A percentile compares a stretch with the other conserved stretches of the same genome.
These are phyloP conservation scores for Fibroporia radiculosa DNA, from an alignment of 768 basidiomycete genomes.

Conservation along the genomic window DNA sequence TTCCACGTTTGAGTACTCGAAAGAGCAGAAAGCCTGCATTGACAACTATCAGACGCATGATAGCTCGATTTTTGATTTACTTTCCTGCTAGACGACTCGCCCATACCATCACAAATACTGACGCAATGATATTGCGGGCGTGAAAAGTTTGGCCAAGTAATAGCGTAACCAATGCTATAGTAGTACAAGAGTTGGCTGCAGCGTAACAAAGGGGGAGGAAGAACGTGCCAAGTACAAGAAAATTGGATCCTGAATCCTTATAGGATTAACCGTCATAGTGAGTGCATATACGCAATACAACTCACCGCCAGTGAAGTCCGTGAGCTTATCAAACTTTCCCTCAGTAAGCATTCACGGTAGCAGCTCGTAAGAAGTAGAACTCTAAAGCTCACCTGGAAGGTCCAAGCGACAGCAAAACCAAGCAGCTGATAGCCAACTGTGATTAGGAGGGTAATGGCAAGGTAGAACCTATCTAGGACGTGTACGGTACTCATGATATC, in stretches of 20 bases:
- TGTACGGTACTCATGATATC: slow-evolving; percentile 26
- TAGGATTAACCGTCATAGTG: not conserved
- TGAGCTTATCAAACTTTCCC: slow-evolving; percentile 60
- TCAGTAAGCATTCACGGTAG: not conserved
- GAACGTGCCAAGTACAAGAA: slow-evolving; percentile 48
- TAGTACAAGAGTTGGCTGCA: not conserved
- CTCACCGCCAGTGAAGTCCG: slow-evolving; percentile 56
- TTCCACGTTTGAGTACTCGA: slow-evolving; percentile 62
- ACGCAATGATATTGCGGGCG: slow-evolving; percentile 49
- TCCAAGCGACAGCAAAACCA: slow-evolving; percentile 63
- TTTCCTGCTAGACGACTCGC: slow-evolving; percentile 47
- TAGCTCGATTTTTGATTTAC: slow-evolving; percentile 3
- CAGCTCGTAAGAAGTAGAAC: not conserved
- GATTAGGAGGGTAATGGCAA: slow-evolving; percentile 41
- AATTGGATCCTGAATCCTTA: slow-evolving; percentile 44
- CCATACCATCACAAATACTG: slow-evolving; percentile 62
- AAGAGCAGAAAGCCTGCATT: slow-evolving; percentile 60
- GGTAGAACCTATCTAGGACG: slow-evolving; percentile 43
- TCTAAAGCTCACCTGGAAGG: slow-evolving; percentile 31
- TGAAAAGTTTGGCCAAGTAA: slow-evolving; percentile 53
- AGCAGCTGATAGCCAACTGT: slow-evolving; percentile 50
- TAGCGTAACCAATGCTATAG: slow-evolving; percentile 50
- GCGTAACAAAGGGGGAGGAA: not conserved
- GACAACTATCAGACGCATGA: not conserved
- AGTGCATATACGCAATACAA: slow-evolving; percentile 7